Conservation (phyloP, 495 filamentous ascomycete genomes). For the Pseudomonodictys pantanalensis region DNA sequence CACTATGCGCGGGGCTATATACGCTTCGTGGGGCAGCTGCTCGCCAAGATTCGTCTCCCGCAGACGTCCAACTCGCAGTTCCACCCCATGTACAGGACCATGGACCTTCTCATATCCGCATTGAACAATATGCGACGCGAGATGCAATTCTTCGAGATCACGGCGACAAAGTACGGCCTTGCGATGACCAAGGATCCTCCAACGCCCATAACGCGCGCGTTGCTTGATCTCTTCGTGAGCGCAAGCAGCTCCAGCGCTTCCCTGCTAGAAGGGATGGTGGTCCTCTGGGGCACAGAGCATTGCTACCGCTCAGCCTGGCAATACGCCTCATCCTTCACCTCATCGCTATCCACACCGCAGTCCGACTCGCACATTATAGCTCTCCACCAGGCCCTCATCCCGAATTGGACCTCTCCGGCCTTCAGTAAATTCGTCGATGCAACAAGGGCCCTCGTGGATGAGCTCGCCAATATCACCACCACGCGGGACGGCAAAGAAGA, state of each 20-base stretch:
- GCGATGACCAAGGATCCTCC: slow-evolving; percentile 49
- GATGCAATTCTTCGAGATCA: slow-evolving; percentile 65
- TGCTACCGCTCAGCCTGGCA: slow-evolving; percentile 43
- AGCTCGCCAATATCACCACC: slow-evolving; percentile 41
- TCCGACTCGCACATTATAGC: slow-evolving; percentile 40
- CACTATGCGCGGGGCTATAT: slow-evolving; percentile 73
- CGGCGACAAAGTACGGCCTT: slow-evolving; percentile 59
- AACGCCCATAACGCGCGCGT: slow-evolving; percentile 48
- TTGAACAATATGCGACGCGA: slow-evolving; percentile 66
- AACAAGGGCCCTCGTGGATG: slow-evolving; percentile 42
- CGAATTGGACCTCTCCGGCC: slow-evolving; percentile 45
- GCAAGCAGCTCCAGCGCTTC: slow-evolving; percentile 47
- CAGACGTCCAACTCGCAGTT: slow-evolving; percentile 41
- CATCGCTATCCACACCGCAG: slow-evolving; percentile 28
- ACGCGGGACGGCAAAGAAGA: slow-evolving; percentile 40
- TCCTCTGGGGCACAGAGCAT: slow-evolving; percentile 72
- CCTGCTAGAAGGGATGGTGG: slow-evolving; percentile 63
- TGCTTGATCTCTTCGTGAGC: slow-evolving; percentile 57
- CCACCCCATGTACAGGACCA: slow-evolving; percentile 45
- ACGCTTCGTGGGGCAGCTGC: slow-evolving; percentile 63
- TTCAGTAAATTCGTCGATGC: slow-evolving; percentile 46
- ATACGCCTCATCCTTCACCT: slow-evolving; percentile 40
- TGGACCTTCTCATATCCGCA: slow-evolving; percentile 61
- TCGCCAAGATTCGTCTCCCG: slow-evolving; percentile 62
- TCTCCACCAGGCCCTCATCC: slow-evolving; percentile 45